Evolutionary conservation across 768 basidiomycete genomes (phyloP), one percentile per base, ranked within the genome.

Genomic region (Boletus reticulatus): DNA sequence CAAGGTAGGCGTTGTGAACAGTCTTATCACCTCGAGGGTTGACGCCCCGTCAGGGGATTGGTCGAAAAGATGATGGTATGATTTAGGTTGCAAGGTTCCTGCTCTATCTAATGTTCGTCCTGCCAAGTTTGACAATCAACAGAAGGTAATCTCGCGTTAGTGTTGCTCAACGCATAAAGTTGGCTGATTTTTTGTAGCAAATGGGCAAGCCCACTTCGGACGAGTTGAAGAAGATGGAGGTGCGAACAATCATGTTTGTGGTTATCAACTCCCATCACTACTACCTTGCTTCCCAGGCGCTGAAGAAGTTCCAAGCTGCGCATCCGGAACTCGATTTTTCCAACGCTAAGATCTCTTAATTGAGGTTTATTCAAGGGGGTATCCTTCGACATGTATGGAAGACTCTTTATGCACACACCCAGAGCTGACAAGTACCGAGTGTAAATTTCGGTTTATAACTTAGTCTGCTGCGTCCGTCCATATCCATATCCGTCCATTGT

Each of bases 1-100:
- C 96, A 1, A 84, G 92, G 92, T 88, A 62, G 34, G 74, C 58
- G 42, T 41, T 39, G n/a, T n/a, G 41, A 41, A 48, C 20, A 44
- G 27, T 29, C 27, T 43, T 27, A 50, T 54, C 14, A 10, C 48
- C 60, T 52, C 16, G 19, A 52, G 39, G 17, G 11, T 43, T 64
- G 42, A 68, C 51, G 4, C 38, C 38, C 46, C 61, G 37, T 3
- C 65, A 92, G 97, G 61, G 94, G 91, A 3, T 90, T 99, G 91
- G 97, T 99, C 4, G 97, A 99, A 74, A 99, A 99, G 79, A 99
- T 99, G 97, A 98, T 99, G 96, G 96, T 96, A 75, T 63, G 88
- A 52, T 58, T 11, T 45, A 17, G 11, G 16, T 24, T 47, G 39
- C 20, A 47, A 39, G 8, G 14, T 50, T 19, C 13, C 46, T 44